A percentile compares a stretch with the other conserved stretches of the same genome.
Evolutionary conservation across 164 flowering plant species (phyloP).

Genomic region (Piper longum): DNA sequence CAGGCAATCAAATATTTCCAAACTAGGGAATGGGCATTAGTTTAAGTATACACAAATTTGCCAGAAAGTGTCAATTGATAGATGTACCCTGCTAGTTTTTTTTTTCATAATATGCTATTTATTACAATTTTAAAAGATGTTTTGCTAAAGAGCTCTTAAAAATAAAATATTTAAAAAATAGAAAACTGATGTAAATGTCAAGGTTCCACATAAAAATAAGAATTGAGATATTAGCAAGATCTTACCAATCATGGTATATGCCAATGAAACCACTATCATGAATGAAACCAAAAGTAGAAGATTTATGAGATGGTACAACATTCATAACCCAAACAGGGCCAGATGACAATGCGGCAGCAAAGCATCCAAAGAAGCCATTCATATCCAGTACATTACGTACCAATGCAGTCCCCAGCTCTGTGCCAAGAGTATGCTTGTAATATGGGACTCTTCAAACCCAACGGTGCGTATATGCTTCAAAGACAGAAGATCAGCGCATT

Average conservation of each 20-base stretch:
- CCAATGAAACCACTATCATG: conserved; percentile 96
- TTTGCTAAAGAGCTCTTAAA: neutral
- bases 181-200: neutral
- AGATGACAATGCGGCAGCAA: conserved; percentile 70
- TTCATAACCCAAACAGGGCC: conserved; percentile 99
- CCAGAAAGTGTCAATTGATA: no score
- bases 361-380: conserved; percentile 96
- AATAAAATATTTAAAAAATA: neutral
- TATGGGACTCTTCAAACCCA: conserved; percentile 80
- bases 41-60: no score
- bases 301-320: conserved; percentile 73
- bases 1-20: no score
- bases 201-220: neutral
- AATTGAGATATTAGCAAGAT: neutral
- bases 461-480: conserved; percentile 76
- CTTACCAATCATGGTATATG: conserved; percentile 92
- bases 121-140: no score
- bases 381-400: conserved; percentile 92
- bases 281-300: conserved; percentile 63
- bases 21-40: no score
- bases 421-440: conserved; percentile 62
- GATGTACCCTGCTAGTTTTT: no score
- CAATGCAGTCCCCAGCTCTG: conserved; percentile 74
- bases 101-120: no score
- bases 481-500: conserved; percentile 98